phyloP scores from a whole-genome alignment of 139 green algal species.

The Chlorella sp. region DNA sequence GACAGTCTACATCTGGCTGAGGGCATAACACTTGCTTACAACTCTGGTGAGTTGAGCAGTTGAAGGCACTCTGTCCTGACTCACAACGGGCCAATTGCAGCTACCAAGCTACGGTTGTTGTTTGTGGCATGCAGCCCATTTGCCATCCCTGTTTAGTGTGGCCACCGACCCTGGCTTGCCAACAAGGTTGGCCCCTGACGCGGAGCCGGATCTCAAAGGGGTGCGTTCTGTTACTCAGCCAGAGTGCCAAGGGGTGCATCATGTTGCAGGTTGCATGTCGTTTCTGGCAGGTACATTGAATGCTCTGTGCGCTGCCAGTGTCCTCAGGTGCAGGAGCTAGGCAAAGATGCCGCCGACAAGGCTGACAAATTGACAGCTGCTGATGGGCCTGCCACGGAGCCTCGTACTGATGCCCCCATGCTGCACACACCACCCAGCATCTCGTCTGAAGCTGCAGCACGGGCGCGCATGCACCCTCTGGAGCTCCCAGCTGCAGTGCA shows the following conservation, averaged over 20 bases:
- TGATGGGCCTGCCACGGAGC: too few relatives aligned
- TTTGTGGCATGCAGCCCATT: background rate
- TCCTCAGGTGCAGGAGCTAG: background rate
- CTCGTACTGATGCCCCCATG: too few relatives aligned
- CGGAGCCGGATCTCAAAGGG: background rate
- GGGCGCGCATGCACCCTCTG: background rate
- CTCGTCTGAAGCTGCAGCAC: background rate
- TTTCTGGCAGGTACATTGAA: too few relatives aligned
- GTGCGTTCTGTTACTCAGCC: background rate
- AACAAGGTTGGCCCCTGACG: background rate
- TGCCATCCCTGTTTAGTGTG: slow-evolving; percentile 43
- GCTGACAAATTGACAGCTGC: too few relatives aligned
- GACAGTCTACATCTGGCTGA: slow-evolving; percentile 84
- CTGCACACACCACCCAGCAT: too few relatives aligned
- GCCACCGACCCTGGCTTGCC: background rate
- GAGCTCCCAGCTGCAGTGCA: background rate
- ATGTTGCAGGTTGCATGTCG: too few relatives aligned
- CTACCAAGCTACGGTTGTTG: too few relatives aligned
- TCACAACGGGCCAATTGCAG: too few relatives aligned
- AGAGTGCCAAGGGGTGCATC: too few relatives aligned
- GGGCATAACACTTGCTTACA: slow-evolving; percentile 89
- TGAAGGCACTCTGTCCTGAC: background rate
- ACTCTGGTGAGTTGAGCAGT: slow-evolving; percentile 71
- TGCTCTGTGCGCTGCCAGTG: too few relatives aligned
- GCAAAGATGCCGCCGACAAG: background rate